Conservation (phyloP, 495 filamentous ascomycete species). For the Aspergillus sclerotiicarbonarius region DNA sequence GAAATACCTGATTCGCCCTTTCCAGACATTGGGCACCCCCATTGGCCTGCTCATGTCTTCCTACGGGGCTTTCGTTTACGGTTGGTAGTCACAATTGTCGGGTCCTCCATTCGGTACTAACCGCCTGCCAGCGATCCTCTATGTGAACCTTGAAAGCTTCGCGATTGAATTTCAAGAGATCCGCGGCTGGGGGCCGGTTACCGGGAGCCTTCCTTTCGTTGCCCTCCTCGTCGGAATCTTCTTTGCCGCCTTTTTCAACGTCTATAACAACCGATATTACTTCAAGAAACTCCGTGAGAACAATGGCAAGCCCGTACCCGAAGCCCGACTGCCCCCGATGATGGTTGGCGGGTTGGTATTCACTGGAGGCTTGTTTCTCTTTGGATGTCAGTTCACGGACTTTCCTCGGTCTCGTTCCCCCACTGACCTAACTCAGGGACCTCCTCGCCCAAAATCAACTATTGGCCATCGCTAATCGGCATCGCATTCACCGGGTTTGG, state of each 20-base stretch:
- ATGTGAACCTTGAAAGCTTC: conserved; percentile 41
- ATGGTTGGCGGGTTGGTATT: conserved; percentile 45
- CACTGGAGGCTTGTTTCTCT: conserved; percentile 50
- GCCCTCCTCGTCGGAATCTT: conserved; percentile 48
- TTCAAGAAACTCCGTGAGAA: conserved; percentile 30
- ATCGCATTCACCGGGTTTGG: conserved; percentile 43
- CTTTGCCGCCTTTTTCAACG: conserved; percentile 37
- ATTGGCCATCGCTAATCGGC: conserved; percentile 34
- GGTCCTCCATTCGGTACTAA: background rate
- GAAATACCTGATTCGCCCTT: conserved; percentile 33
- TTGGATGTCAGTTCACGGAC: conserved; percentile 45
- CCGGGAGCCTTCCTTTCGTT: conserved; percentile 51
- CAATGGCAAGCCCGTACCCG: conserved; percentile 43
- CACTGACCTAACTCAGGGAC: background rate
- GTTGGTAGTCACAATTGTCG: background rate
- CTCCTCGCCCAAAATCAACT: background rate
- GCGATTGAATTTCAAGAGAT: conserved; percentile 48
- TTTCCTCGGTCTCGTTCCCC: conserved; percentile 42
- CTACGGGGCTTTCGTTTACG: conserved; percentile 51
- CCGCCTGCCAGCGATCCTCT: conserved; percentile 26
- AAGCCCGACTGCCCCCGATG: conserved; percentile 49
- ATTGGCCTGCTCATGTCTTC: conserved; percentile 46
- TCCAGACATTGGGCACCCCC: conserved; percentile 49
- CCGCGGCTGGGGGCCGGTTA: conserved; percentile 42
- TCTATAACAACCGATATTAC: conserved; percentile 42